Percentiles rank a stretch among this genome's conserved stretches.
Conservation (phyloP, 2,329 filamentous ascomycete species). For the Sporothrix mexicana region DNA sequence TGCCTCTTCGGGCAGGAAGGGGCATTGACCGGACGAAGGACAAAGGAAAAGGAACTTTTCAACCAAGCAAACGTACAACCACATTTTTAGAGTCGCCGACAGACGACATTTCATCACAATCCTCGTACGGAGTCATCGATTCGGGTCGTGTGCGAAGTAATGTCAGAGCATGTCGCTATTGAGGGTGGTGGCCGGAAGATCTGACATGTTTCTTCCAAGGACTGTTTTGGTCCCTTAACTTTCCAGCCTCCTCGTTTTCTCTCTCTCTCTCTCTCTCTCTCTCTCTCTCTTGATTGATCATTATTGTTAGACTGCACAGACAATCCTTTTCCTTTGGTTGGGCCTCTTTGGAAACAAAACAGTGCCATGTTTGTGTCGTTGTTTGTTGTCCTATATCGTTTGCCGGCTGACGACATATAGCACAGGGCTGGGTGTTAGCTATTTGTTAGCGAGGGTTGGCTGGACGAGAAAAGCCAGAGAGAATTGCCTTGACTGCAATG, state of each 20-base stretch:
- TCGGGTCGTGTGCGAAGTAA: not conserved
- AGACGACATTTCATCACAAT: not conserved
- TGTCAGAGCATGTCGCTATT: not conserved
- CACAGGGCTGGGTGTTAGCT: not conserved
- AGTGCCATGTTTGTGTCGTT: not conserved
- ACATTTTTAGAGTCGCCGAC: no score
- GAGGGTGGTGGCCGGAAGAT: not conserved
- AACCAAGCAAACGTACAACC: no score
- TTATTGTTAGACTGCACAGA: not conserved
- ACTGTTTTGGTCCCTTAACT: no score
- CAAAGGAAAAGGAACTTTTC: no score
- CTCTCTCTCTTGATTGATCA: not conserved
- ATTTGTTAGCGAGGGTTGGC: not conserved
- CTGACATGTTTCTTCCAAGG: not conserved
- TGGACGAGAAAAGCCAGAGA: not conserved
- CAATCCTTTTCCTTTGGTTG: not conserved
- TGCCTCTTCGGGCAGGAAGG: not conserved
- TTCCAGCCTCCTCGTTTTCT: not conserved
- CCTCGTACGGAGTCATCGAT: not conserved
- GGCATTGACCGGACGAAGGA: no score
- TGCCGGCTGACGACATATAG: conserved; percentile 2
- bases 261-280: not conserved
- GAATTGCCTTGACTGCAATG: not conserved
- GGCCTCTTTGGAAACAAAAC: not conserved
- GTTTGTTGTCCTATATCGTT: conserved; percentile 5